Conservation (phyloP, 2,329 filamentous ascomycete species). For the Periconia macrospinosa region DNA sequence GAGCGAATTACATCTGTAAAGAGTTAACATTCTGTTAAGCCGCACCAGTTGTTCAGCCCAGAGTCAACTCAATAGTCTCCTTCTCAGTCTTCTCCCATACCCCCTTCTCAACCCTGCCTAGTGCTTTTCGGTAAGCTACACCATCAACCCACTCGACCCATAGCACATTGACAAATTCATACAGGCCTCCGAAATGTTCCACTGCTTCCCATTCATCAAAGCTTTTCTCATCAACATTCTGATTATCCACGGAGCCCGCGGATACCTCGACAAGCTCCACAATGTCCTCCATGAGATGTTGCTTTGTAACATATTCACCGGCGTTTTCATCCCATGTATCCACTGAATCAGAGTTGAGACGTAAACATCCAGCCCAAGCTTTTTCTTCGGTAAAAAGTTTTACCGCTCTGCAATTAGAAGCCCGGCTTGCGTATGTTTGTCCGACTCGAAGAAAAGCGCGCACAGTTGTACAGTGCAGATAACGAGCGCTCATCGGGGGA, state of each 20-base stretch:
- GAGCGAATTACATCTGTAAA: no score
- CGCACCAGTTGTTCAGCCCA: constrained; percentile 11
- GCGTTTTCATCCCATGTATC: no score
- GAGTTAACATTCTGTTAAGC: no score
- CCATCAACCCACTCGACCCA: constrained; percentile 22
- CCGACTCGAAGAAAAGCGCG: constrained; percentile 10
- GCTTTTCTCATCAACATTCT: constrained; percentile 12
- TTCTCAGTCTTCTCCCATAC: constrained; percentile 12
- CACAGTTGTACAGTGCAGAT: constrained; percentile 9
- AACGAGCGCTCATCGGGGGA: constrained; percentile 10
- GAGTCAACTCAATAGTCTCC: constrained; percentile 14
- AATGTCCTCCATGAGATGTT: neutral
- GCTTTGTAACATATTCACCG: no score
- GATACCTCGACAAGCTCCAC: constrained; percentile 18
- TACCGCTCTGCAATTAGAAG: constrained; percentile 6
- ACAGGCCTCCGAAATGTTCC: constrained; percentile 5
- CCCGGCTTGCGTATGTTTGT: constrained; percentile 2
- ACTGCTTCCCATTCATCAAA: constrained; percentile 15
- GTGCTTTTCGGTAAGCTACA: constrained; percentile 20
- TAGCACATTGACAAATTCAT: constrained; percentile 23
- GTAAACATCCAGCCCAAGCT: constrained; percentile 16
- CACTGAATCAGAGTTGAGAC: no score
- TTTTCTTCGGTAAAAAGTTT: constrained; percentile 5
- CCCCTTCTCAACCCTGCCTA: constrained; percentile 17
- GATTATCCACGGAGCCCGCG: constrained; percentile 13